These are phyloP conservation scores for Aspergillus clavatus DNA, from an alignment of 2,329 filamentous ascomycete genomes.

Conservation along the genomic window DNA sequence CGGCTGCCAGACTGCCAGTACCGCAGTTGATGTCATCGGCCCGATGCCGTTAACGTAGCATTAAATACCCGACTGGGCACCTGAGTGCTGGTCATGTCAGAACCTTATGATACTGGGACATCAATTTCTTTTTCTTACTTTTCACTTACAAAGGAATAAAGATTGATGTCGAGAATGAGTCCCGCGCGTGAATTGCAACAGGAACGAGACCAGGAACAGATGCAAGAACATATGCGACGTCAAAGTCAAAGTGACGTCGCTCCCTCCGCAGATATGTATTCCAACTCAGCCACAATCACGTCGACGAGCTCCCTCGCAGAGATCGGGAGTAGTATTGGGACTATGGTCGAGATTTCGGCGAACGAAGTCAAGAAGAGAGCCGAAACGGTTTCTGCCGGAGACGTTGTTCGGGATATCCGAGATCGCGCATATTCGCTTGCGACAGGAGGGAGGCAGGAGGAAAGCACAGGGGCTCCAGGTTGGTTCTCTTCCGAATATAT, in stretches of 20 bases:
- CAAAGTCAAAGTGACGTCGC: conserved; percentile 1
- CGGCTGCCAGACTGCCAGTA: no score
- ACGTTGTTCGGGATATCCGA: conserved; percentile 10
- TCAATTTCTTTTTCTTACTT: no score
- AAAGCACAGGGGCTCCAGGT: neutral
- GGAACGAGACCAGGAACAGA: no score
- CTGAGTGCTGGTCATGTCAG: no score
- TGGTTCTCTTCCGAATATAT: neutral
- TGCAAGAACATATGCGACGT: no score
- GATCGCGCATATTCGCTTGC: conserved; percentile 9
- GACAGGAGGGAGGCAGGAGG: conserved; percentile 4
- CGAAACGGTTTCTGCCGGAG: conserved; percentile 4
- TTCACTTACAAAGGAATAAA: no score
- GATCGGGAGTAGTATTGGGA: conserved; percentile 7
- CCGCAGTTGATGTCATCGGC: no score
- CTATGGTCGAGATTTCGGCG: conserved; percentile 10
- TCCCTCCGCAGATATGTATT: conserved; percentile 11
- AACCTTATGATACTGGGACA: no score
- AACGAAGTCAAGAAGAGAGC: conserved; percentile 10
- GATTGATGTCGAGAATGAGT: no score
- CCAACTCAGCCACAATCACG: no score
- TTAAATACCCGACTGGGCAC: no score
- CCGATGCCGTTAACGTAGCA: no score
- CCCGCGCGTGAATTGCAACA: neutral
- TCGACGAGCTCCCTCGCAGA: conserved; percentile 13